Conservation (phyloP, 2,329 filamentous ascomycete species). For the Neurospora sp. region DNA sequence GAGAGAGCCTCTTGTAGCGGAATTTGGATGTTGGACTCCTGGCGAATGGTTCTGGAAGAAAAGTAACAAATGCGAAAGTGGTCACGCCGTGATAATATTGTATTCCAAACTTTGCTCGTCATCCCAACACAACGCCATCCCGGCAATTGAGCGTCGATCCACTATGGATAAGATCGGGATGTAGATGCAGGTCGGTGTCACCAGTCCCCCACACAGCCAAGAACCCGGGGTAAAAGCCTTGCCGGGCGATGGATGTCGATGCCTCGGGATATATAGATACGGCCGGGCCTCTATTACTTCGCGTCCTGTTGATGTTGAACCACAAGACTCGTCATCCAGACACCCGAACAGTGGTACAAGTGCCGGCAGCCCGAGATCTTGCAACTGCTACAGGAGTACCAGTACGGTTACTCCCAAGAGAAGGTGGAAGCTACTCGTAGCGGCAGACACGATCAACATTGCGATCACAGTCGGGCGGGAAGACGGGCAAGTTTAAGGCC, state of each 20-base stretch:
- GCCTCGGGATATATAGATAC: not conserved
- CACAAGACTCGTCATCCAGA: constrained; percentile 20
- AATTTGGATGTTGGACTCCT: not conserved
- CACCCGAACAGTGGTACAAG: constrained; percentile 36
- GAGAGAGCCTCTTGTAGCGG: not conserved
- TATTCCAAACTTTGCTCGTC: not conserved
- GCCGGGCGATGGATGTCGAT: constrained; percentile 5
- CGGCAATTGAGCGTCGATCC: constrained; percentile 2
- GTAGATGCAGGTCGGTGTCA: not conserved
- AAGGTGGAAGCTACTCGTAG: constrained; percentile 36
- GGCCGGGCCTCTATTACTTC: not conserved
- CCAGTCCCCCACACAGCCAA: constrained; percentile 1
- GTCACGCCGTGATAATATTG: not conserved
- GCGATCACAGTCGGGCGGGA: constrained; percentile 31
- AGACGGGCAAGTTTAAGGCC: constrained; percentile 33
- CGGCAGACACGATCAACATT: constrained; percentile 32
- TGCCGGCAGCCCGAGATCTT: constrained; percentile 41
- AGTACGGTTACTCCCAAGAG: constrained; percentile 36
- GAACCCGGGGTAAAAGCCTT: not conserved
- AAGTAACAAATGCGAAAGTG: not conserved
- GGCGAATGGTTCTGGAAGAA: not conserved
- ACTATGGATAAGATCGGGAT: constrained; percentile 3
- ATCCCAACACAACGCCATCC: not conserved
- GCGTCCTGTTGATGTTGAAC: not conserved
- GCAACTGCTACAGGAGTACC: constrained; percentile 38